Base-by-base conservation (phyloP, 2,329 filamentous ascomycete genomes). In the Aspergillus niger region DNA sequence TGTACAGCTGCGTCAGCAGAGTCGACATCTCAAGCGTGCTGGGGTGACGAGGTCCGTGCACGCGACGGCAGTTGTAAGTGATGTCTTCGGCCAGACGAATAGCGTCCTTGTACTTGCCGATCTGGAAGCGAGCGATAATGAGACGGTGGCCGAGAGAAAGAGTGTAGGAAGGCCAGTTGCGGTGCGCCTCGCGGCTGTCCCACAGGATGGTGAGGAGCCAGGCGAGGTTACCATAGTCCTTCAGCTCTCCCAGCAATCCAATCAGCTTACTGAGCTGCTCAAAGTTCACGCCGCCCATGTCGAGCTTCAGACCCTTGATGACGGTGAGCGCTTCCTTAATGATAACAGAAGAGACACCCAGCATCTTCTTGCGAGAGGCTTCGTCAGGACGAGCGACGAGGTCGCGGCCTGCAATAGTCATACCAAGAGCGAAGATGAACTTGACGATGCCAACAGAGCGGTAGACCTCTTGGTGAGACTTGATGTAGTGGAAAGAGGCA, bases 41-140 rank as follows among this genome's bases (percentile, higher is more conserved):
- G 1, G 76, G 72, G 59, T 82, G 76, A 20, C 78, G 74, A 22
- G 77, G 74, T 6, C 82, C 82, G 66, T 82, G 80, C 24, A 82
- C 81, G 32, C 82, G 80, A 24, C 80, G 79, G 67, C 83, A 79
- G 70, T 85, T 85, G 75, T 85, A 85, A 3, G 80, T 78, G 49
- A 85, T 83, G 64, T 83, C 80, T 69, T 84, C 82, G 63, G 79
- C 79, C 36, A 85, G 77, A 38, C 74, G 77, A 32, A 81, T 64
- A n/a, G 80, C 79, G 32, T 76, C 75, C 67, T 77, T 69, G 24
- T 76, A 74, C 55, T 81, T 79, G 44, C 78, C 78, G 36, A 79
- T 74, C 20, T 81, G 74, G 70, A 82, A 83, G 55, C 81, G 80
- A 5, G 79, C 80, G 59, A 80, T 76, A 61, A 84, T 80, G 63